Evolutionary conservation across 2,329 filamentous ascomycete species (phyloP).

Genomic region (Diaporthe velutina): DNA sequence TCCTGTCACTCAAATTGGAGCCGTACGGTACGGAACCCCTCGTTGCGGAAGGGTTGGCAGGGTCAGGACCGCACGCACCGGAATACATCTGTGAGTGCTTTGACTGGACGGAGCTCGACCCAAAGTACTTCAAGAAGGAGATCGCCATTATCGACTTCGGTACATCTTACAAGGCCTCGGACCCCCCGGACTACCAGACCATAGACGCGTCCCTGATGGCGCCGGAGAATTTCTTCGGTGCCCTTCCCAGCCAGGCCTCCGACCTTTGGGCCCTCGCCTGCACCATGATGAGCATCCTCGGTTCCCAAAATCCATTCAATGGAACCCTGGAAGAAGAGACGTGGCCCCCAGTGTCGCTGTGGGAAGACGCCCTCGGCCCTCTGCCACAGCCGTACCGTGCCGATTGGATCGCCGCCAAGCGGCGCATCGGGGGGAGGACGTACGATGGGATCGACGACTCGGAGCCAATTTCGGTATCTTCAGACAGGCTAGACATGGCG

Average conservation of each 20-base stretch:
- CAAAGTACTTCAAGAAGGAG: not conserved
- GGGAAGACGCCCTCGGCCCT: not conserved
- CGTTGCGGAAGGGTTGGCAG: not conserved
- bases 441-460: not conserved
- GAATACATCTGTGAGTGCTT: not conserved
- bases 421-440: not conserved
- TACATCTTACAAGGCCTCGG: not conserved
- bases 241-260: not conserved
- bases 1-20: too few species aligned
- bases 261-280: not conserved
- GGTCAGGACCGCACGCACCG: not conserved
- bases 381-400: not conserved
- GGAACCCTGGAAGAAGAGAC: too few species aligned
- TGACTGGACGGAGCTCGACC: not conserved
- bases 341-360: not conserved
- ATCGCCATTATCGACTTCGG: not conserved
- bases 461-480: not conserved
- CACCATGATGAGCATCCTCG: not conserved
- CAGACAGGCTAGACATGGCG: rapidly evolving
- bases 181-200: not conserved
- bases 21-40: too few species aligned
- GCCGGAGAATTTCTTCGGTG: not conserved
- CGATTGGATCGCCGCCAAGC: not conserved
- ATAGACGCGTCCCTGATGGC: not conserved
- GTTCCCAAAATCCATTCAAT: not conserved